Conservation (phyloP, 148 eudicot genomes). For the Drosera capensis region DNA sequence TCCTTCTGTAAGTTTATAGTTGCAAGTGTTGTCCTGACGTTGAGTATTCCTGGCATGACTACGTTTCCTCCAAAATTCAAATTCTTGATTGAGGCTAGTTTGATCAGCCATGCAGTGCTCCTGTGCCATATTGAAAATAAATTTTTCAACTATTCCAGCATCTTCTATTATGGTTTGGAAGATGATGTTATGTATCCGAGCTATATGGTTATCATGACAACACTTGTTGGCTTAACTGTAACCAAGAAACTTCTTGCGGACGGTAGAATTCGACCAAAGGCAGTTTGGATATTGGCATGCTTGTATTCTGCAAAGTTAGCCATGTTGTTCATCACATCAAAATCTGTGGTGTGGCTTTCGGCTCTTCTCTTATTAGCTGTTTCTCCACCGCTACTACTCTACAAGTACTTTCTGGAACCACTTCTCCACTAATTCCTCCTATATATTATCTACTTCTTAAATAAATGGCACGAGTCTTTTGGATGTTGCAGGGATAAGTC, state of each 20-base stretch:
- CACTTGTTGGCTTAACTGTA: conserved; percentile 71
- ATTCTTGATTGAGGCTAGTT: conserved; percentile 65
- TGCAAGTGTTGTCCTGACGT: conserved; percentile 62
- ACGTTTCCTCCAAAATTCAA: conserved; percentile 67
- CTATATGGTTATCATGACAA: conserved; percentile 78
- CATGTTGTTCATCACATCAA: conserved; percentile 77
- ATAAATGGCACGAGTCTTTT: conserved; percentile 3
- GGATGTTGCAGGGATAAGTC: conserved; percentile 57
- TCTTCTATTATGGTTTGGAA: conserved; percentile 77
- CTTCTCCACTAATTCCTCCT: conserved; percentile 2
- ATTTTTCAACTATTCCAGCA: conserved; percentile 75
- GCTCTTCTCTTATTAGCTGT: conserved; percentile 78
- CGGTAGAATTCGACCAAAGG: conserved; percentile 61
- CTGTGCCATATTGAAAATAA: conserved; percentile 85
- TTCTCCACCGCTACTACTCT: conserved; percentile 91
- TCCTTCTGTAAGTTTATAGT: conserved; percentile 87
- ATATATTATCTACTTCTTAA: conserved; percentile 1
- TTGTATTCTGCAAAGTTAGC: conserved; percentile 73
- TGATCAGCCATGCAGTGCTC: conserved; percentile 69
- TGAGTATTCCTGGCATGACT: conserved; percentile 85
- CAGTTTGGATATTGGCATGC: conserved; percentile 79
- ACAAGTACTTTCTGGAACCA: conserved; percentile 39
- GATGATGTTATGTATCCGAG: conserved; percentile 97
- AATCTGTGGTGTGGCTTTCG: conserved; percentile 75
- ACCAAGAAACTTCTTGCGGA: conserved; percentile 71